Evolutionary conservation across 2,329 filamentous ascomycete genomes (phyloP).

Genomic region (Xylariales sp.): DNA sequence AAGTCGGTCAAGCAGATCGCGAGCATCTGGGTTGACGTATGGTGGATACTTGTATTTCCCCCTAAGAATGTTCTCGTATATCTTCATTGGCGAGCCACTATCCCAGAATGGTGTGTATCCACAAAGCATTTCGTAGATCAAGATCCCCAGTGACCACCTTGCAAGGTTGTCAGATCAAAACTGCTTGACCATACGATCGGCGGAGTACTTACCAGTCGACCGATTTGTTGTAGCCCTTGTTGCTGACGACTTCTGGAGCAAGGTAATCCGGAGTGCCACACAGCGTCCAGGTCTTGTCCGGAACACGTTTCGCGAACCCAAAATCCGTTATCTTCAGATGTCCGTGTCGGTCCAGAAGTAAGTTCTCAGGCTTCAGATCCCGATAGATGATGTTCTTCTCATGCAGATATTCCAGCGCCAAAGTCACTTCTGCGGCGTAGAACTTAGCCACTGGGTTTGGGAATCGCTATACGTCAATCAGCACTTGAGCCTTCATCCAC

Average conservation of each 20-base stretch:
- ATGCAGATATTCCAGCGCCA: slow-evolving; percentile 94
- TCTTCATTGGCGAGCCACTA: slow-evolving; percentile 94
- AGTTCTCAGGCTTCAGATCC: slow-evolving; percentile 92
- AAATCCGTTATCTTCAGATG: slow-evolving; percentile 98
- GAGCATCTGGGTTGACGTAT: slow-evolving; percentile 91
- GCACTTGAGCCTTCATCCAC: too few species aligned
- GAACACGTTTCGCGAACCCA: slow-evolving; percentile 95
- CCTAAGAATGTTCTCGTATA: slow-evolving; percentile 98
- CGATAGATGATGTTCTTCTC: slow-evolving; percentile 95
- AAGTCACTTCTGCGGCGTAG: slow-evolving; percentile 94
- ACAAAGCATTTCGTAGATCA: slow-evolving; percentile 99
- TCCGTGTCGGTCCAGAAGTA: slow-evolving; percentile 85
- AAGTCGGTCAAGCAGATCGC: slow-evolving; percentile 84
- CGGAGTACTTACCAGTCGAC: slow-evolving; percentile 84
- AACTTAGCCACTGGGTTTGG: slow-evolving; percentile 99
- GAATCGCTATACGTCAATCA: slow-evolving; percentile 65
- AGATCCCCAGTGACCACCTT: slow-evolving; percentile 96
- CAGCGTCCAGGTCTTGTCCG: slow-evolving; percentile 98
- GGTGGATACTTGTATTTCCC: slow-evolving; percentile 94
- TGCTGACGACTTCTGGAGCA: slow-evolving; percentile 96
- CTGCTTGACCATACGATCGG: too few species aligned
- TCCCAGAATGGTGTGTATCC: slow-evolving; percentile 99
- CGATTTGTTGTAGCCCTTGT: slow-evolving; percentile 99
- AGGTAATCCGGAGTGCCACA: slow-evolving; percentile 98
- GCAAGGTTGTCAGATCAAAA: not conserved